These are phyloP conservation scores for Testicularia cyperi DNA, from an alignment of 1,284 basidiomycete genomes.

Conservation along the genomic window DNA sequence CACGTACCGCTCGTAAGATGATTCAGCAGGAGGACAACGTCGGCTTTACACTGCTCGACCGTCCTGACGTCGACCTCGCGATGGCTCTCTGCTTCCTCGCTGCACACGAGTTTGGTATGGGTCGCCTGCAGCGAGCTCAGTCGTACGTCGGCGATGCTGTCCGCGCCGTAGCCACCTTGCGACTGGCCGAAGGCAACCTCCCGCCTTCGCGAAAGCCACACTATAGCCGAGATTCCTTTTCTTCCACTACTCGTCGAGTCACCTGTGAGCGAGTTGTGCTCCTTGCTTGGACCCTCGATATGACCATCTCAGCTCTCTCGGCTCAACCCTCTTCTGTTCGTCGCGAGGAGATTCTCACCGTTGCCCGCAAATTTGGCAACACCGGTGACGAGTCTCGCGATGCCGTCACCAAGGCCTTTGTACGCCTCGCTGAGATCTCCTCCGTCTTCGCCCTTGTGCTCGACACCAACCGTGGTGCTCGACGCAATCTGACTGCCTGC, in stretches of 20 bases:
- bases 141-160: slow-evolving; percentile 58
- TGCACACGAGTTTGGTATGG: slow-evolving; percentile 61
- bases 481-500: background rate
- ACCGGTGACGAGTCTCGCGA: slow-evolving; percentile 33
- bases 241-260: slow-evolving; percentile 22
- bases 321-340: slow-evolving; percentile 23
- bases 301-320: slow-evolving; percentile 23
- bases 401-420: slow-evolving; percentile 59
- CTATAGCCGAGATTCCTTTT: slow-evolving; percentile 24
- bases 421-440: slow-evolving; percentile 60
- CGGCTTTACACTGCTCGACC: slow-evolving; percentile 38
- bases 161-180: slow-evolving; percentile 22
- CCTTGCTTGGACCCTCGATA: slow-evolving; percentile 38
- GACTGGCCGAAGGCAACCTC: slow-evolving; percentile 25
- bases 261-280: slow-evolving; percentile 36
- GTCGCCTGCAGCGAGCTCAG: slow-evolving; percentile 57
- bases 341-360: slow-evolving; percentile 24
- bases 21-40: slow-evolving; percentile 42
- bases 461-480: slow-evolving; percentile 21
- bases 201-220: slow-evolving; percentile 16
- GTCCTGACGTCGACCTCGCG: slow-evolving; percentile 59
- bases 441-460: slow-evolving; percentile 61
- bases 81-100: slow-evolving; percentile 61
- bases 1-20: slow-evolving; percentile 38
- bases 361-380: slow-evolving; percentile 48